These are phyloP conservation scores for Trichoderma sp. DNA, from an alignment of 2,329 filamentous ascomycete species.

Conservation along the genomic window DNA sequence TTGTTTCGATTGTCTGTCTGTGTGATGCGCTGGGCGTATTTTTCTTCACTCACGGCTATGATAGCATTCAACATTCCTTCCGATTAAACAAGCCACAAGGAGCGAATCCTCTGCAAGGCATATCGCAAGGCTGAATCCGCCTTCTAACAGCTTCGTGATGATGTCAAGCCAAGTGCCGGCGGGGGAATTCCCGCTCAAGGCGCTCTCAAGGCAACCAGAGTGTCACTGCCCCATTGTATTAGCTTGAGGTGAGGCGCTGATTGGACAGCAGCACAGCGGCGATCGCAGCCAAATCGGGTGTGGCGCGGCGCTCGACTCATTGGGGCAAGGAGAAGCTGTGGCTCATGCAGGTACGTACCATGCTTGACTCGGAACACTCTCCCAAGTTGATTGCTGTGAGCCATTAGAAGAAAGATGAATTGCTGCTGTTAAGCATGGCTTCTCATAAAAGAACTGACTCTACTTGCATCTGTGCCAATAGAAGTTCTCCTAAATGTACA, in stretches of 20 bases:
- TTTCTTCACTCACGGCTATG: not conserved
- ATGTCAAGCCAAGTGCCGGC: not conserved
- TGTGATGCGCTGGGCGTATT: too few relatives aligned
- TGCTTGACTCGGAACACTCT: not conserved
- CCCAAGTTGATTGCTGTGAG: not conserved
- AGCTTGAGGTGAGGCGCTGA: not conserved
- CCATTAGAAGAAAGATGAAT: slow-evolving; percentile 18
- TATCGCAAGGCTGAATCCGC: not conserved
- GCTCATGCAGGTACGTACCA: slow-evolving; percentile 12
- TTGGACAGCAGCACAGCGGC: not conserved
- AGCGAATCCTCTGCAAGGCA: not conserved
- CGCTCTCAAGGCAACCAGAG: not conserved
- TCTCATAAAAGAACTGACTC: rapidly evolving
- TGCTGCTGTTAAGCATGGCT: not conserved
- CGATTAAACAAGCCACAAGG: not conserved
- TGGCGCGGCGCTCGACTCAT: slow-evolving; percentile 7
- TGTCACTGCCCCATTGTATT: not conserved
- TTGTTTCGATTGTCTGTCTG: not conserved
- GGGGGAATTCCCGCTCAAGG: not conserved
- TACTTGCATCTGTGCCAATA: not conserved
- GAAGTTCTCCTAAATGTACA: not conserved
- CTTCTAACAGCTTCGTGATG: not conserved
- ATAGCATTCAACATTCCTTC: not conserved
- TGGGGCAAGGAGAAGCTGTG: not conserved
- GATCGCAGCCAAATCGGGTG: not conserved